Evolutionary conservation across 169 alveolate species (phyloP).

Genomic region (Plasmodium gaboni): DNA sequence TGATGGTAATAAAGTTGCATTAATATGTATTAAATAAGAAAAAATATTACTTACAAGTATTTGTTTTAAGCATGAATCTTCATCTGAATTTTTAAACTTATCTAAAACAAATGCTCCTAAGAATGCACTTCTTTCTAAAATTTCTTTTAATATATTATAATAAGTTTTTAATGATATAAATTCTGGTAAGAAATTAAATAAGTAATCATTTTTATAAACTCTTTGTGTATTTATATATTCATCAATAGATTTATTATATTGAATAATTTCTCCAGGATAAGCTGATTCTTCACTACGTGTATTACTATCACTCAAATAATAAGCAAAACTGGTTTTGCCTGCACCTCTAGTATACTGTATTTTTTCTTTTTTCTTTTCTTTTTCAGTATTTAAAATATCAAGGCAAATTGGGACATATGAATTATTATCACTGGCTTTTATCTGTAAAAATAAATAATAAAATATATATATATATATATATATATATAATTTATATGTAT

Average conservation of each 20-base stretch:
- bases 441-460: conserved; percentile 2
- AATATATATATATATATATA: background rate
- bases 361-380: conserved; percentile 65
- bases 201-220: conserved; percentile 38
- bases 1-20: conserved; percentile 53
- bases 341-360: conserved; percentile 45
- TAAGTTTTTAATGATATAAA: conserved; percentile 22
- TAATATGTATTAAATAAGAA: conserved; percentile 60
- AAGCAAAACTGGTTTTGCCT: background rate
- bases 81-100: conserved; percentile 26
- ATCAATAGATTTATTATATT: conserved; percentile 55
- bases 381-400: conserved; percentile 40
- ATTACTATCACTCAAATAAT: conserved; percentile 30
- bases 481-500: background rate
- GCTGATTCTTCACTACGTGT: conserved; percentile 21
- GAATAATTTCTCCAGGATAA: conserved; percentile 23
- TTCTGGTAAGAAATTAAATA: conserved; percentile 72
- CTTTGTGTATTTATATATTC: conserved; percentile 56
- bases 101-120: conserved; percentile 63
- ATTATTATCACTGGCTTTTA: background rate
- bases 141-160: conserved; percentile 56
- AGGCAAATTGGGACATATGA: conserved; percentile 72
- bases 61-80: conserved; percentile 53
- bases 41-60: conserved; percentile 51
- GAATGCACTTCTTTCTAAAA: conserved; percentile 60